Conservation (phyloP, 108 stramenopile species). For the Mayamaea pseudoterrestris region DNA sequence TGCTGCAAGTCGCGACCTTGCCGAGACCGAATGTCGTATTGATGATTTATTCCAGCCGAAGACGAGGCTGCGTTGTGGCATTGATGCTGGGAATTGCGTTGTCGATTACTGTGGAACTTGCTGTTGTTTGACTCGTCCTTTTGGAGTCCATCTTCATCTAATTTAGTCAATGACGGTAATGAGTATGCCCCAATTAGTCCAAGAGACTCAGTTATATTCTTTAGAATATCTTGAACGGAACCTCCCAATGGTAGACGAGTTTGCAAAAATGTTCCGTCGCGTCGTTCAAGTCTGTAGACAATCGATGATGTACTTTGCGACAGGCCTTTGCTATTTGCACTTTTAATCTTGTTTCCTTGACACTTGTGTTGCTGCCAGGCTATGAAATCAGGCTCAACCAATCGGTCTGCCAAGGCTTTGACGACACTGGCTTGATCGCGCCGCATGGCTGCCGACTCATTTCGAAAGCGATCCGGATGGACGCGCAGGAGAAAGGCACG, state of each 20-base stretch:
- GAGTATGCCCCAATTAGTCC: background rate
- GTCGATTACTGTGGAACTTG: too few species aligned
- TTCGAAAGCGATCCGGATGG: constrained; percentile 76
- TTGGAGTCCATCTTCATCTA: background rate
- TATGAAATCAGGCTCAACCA: constrained; percentile 38
- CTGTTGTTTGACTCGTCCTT: background rate
- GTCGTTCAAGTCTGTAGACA: constrained; percentile 45
- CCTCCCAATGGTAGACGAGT: background rate
- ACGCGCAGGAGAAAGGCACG: constrained; percentile 70
- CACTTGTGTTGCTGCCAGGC: constrained; percentile 15
- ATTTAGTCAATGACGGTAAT: background rate
- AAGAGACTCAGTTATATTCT: background rate
- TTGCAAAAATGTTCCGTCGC: constrained; percentile 33
- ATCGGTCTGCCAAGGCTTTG: constrained; percentile 43
- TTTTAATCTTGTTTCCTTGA: too few species aligned
- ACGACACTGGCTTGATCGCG: constrained; percentile 52
- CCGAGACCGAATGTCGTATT: constrained; percentile 10
- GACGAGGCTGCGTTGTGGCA: background rate
- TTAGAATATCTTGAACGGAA: background rate
- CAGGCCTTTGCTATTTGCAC: too few species aligned
- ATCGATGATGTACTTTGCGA: too few species aligned
- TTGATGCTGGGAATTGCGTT: too few species aligned
- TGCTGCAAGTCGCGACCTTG: constrained; percentile 30
- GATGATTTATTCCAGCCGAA: background rate
- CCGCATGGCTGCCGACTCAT: constrained; percentile 22